Conservation (phyloP, 352 stramenopile species). For the Globisporangium canariense region DNA sequence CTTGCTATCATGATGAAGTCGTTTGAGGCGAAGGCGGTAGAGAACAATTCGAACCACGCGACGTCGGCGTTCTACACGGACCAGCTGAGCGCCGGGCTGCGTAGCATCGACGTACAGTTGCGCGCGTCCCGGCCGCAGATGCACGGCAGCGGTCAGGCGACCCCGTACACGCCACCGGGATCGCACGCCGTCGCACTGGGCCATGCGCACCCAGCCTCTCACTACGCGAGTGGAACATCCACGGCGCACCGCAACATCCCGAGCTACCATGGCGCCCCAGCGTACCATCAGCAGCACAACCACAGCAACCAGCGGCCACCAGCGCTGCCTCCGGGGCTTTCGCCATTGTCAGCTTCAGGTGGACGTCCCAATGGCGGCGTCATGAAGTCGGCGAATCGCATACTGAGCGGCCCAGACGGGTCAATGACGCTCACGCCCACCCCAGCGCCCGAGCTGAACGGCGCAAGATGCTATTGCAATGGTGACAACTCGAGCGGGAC, state of each 20-base stretch:
- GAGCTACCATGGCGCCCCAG: conserved; percentile 3
- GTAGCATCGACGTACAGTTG: conserved; percentile 50
- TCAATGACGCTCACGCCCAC: conserved; percentile 21
- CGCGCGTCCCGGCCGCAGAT: conserved; percentile 19
- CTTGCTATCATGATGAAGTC: conserved; percentile 19
- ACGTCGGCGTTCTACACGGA: conserved; percentile 59
- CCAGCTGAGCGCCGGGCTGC: conserved; percentile 37
- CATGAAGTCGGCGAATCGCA: conserved; percentile 3
- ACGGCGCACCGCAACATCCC: conserved; percentile 14
- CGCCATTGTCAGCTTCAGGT: not conserved
- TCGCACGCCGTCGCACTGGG: not conserved
- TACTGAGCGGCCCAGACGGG: conserved; percentile 6
- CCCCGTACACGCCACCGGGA: not conserved
- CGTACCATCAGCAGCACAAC: conserved; percentile 8
- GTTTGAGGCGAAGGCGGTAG: conserved; percentile 47
- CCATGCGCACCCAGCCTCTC: not conserved
- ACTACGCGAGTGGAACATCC: not conserved
- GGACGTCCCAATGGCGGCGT: not conserved
- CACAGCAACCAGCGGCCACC: conserved; percentile 4
- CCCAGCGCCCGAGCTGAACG: conserved; percentile 29
- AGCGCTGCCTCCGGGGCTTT: not conserved
- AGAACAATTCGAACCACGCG: conserved; percentile 38
- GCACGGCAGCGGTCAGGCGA: conserved; percentile 2
- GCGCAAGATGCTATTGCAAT: conserved; percentile 63
- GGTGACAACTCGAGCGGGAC: conserved; percentile 23